phyloP scores from a whole-genome alignment of 768 basidiomycete species.

The Termitomyces sp. region DNA sequence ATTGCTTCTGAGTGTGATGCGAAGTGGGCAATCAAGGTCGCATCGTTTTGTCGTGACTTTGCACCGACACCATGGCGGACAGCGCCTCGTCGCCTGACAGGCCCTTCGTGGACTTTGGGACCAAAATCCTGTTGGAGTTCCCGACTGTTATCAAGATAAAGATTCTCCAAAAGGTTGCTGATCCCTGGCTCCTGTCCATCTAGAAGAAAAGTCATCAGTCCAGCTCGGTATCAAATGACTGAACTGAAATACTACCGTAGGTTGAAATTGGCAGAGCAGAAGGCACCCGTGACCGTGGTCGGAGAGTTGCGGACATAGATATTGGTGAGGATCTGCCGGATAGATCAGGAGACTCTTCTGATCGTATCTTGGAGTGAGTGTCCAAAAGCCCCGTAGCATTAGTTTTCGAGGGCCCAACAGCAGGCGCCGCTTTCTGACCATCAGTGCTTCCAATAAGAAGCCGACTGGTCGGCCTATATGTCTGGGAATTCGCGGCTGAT shows the following conservation, averaged over 20 bases:
- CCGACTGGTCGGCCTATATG: conserved; percentile 51
- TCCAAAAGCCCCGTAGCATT: conserved; percentile 84
- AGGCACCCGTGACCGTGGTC: conserved; percentile 42
- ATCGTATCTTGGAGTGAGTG: conserved; percentile 60
- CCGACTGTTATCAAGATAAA: conserved; percentile 82
- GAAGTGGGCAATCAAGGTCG: conserved; percentile 79
- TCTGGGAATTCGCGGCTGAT: conserved; percentile 64
- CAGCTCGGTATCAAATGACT: background rate
- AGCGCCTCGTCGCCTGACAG: conserved; percentile 71
- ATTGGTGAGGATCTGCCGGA: conserved; percentile 80
- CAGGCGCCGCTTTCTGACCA: conserved; percentile 83
- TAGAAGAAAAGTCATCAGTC: conserved; percentile 21
- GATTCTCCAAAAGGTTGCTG: conserved; percentile 80
- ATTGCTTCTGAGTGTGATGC: conserved; percentile 78
- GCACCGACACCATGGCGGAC: conserved; percentile 64
- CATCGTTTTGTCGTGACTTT: conserved; percentile 56
- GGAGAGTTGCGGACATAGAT: conserved; percentile 53
- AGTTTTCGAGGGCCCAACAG: conserved; percentile 79
- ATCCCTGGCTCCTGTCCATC: conserved; percentile 91
- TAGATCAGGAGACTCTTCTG: conserved; percentile 61
- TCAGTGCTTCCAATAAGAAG: conserved; percentile 71
- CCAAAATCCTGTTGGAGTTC: conserved; percentile 92
- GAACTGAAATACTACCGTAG: conserved; percentile 47
- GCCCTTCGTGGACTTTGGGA: conserved; percentile 78
- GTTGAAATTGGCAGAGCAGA: conserved; percentile 61